Evolutionary conservation across 495 filamentous ascomycete genomes (phyloP).

Genomic region (Penicillium mononematosum): DNA sequence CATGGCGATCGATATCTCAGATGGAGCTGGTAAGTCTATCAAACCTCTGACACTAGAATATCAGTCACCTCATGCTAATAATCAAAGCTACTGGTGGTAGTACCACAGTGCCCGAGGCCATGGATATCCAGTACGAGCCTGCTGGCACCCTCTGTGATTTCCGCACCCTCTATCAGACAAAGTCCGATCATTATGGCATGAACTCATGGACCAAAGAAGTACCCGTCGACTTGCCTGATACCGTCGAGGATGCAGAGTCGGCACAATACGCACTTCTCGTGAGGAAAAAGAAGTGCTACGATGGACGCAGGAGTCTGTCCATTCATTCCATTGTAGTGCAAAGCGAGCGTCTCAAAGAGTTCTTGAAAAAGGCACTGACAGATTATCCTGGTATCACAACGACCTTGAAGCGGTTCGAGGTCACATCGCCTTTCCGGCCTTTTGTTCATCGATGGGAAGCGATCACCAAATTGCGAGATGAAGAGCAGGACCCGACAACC

Average conservation of each 20-base stretch:
- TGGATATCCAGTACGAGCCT: constrained; percentile 13
- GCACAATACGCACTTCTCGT: constrained; percentile 54
- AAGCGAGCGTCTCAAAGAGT: constrained; percentile 59
- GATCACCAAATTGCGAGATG: constrained; percentile 47
- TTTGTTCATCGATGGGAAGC: constrained; percentile 67
- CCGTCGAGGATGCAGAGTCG: constrained; percentile 52
- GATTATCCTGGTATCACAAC: constrained; percentile 66
- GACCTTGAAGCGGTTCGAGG: constrained; percentile 57
- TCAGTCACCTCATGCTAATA: not conserved
- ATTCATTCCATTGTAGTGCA: constrained; percentile 65
- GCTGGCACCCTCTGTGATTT: constrained; percentile 29
- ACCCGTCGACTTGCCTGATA: constrained; percentile 46
- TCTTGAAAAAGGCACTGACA: constrained; percentile 54
- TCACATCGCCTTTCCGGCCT: constrained; percentile 58
- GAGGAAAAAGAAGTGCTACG: constrained; percentile 54
- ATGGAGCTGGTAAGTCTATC: not conserved
- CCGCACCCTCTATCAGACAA: constrained; percentile 35
- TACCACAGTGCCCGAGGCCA: not conserved
- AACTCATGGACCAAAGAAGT: constrained; percentile 35
- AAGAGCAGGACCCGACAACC: constrained; percentile 47
- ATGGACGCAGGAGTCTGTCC: constrained; percentile 59
- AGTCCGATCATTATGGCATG: constrained; percentile 23
- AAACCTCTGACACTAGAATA: not conserved
- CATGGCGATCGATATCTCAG: not conserved
- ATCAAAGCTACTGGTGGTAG: not conserved